A percentile compares a stretch with the other conserved stretches of the same genome.
Conservation (phyloP, 257 asterid genomes). For the Prunella vulgaris region DNA sequence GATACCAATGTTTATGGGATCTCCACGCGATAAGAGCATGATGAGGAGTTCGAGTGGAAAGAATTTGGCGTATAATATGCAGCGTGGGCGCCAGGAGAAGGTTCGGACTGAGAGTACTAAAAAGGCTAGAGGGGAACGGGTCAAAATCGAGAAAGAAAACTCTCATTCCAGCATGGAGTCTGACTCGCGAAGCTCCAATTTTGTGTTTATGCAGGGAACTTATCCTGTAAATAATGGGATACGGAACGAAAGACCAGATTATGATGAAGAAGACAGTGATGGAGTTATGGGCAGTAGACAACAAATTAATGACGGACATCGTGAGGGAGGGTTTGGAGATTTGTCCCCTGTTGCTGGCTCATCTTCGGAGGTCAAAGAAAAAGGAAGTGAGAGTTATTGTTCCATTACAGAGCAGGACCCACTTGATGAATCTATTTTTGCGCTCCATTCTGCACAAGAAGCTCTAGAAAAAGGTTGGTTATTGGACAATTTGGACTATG, state of each 20-base stretch:
- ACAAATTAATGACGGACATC: slow-evolving; percentile 35
- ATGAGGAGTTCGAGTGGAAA: slow-evolving; percentile 42
- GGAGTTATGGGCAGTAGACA: slow-evolving; percentile 42
- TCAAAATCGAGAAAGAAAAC: slow-evolving; percentile 82
- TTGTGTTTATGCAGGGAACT: slow-evolving; percentile 69
- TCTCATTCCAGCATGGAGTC: slow-evolving; percentile 95
- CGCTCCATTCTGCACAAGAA: slow-evolving; percentile 54
- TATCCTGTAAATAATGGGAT: slow-evolving; percentile 45
- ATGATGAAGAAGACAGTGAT: slow-evolving; percentile 53
- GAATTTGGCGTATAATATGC: slow-evolving; percentile 35
- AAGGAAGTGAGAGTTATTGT: slow-evolving; percentile 40
- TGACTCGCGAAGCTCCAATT: slow-evolving; percentile 74
- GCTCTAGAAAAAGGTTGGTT: slow-evolving; percentile 58
- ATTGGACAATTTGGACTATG: neutral
- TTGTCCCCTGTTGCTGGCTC: slow-evolving; percentile 43
- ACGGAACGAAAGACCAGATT: slow-evolving; percentile 37
- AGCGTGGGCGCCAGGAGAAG: slow-evolving; percentile 39
- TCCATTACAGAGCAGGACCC: slow-evolving; percentile 44
- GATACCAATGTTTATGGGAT: slow-evolving; percentile 27
- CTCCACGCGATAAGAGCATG: slow-evolving; percentile 36
- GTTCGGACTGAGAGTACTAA: slow-evolving; percentile 37
- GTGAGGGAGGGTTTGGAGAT: slow-evolving; percentile 37
- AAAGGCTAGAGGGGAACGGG: slow-evolving; percentile 58
- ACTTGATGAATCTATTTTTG: slow-evolving; percentile 39
- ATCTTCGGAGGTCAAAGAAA: slow-evolving; percentile 47